Conservation (phyloP, 2,329 filamentous ascomycete genomes). For the Cercospora sojina region DNA sequence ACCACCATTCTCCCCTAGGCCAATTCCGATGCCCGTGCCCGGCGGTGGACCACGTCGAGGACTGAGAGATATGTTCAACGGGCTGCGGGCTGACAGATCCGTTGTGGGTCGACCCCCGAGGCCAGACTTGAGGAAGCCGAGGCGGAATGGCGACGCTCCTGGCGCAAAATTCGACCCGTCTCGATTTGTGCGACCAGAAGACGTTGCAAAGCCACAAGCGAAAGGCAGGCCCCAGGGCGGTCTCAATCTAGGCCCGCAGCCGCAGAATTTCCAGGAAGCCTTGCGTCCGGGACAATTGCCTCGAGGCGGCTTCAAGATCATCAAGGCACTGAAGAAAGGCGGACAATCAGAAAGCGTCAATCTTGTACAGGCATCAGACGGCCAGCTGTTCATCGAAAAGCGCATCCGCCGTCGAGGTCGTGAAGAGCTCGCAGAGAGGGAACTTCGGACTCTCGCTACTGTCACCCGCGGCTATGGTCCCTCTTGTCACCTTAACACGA, state of each 20-base stretch:
- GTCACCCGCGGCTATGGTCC: background rate
- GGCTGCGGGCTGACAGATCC: background rate
- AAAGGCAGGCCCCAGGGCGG: background rate
- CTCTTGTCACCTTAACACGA: slow-evolving; percentile 1
- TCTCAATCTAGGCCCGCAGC: background rate
- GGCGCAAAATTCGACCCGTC: background rate
- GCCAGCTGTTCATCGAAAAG: slow-evolving; percentile 22
- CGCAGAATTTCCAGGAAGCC: background rate
- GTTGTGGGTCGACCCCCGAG: background rate
- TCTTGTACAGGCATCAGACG: slow-evolving; percentile 7
- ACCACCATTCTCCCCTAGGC: background rate
- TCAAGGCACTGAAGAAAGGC: background rate
- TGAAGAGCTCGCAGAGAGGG: slow-evolving; percentile 1
- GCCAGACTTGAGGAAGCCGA: background rate
- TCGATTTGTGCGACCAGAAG: background rate
- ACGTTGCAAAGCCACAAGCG: background rate
- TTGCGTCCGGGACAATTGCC: background rate
- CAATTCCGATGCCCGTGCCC: background rate
- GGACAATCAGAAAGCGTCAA: slow-evolving; percentile 12
- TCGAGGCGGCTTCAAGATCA: background rate
- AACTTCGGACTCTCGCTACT: slow-evolving; percentile 12
- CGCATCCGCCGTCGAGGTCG: slow-evolving; percentile 11
- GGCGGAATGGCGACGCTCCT: background rate
- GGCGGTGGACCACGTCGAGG: background rate
- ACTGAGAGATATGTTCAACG: background rate